Evolutionary conservation across 1,139 yeast genomes (phyloP).

Genomic region (Magnusiomyces suaveolens): DNA sequence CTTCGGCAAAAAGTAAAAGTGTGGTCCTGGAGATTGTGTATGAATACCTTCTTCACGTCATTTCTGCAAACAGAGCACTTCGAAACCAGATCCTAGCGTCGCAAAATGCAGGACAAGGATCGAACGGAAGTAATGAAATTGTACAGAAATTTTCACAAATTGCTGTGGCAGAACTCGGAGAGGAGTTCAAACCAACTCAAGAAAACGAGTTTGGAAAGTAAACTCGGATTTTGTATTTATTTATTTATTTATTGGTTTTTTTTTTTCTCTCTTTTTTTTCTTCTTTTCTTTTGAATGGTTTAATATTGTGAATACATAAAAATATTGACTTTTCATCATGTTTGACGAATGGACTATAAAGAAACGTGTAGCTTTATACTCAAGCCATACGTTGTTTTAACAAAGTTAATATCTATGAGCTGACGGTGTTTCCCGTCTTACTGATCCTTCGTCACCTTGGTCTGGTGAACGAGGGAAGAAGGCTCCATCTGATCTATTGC

Average conservation of each 20-base stretch:
- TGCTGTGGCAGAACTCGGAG: background rate
- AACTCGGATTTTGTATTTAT: background rate
- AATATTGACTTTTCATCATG: background rate
- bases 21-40: slow-evolving; percentile 30
- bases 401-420: background rate
- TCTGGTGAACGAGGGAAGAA: no score
- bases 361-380: no score
- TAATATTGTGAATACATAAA: background rate
- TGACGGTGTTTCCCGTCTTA: background rate
- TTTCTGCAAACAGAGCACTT: slow-evolving; percentile 17
- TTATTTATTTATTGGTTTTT: no score
- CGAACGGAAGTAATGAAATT: background rate
- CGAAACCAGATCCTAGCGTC: slow-evolving; percentile 2
- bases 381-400: no score
- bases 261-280: no score
- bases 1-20: slow-evolving; percentile 28
- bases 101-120: no score
- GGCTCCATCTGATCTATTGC: no score
- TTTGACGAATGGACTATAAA: no score
- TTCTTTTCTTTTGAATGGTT: no score
- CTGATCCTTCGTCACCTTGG: no score
- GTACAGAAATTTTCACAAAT: background rate
- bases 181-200: background rate
- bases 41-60: slow-evolving; percentile 25
- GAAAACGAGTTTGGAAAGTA: background rate